Conservation (phyloP, 2,329 filamentous ascomycete species). For the Beauveria sp. region DNA sequence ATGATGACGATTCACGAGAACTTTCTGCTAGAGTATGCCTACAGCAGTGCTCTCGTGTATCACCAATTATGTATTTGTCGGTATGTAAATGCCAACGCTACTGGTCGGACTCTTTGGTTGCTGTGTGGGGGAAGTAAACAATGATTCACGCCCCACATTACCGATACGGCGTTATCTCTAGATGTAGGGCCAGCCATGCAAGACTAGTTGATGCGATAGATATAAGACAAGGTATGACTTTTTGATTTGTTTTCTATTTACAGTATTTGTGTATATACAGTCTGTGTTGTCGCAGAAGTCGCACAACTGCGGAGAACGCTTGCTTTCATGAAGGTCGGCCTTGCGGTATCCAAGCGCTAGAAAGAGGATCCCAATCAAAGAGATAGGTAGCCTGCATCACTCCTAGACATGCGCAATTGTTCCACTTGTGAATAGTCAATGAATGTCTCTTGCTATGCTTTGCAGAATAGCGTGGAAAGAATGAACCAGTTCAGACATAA, state of each 20-base stretch:
- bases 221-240: background rate
- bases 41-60: background rate
- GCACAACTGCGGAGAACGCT: background rate
- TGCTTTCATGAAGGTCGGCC: background rate
- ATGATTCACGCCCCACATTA: conserved; percentile 18
- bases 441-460: background rate
- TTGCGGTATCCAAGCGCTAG: background rate
- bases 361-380: background rate
- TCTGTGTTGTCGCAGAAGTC: background rate
- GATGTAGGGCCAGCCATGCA: background rate
- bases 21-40: background rate
- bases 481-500: conserved; percentile 39
- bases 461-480: background rate
- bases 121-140: conserved; percentile 33
- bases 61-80: background rate
- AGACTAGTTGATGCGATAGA: background rate
- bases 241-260: background rate
- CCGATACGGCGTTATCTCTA: conserved; percentile 15
- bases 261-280: background rate
- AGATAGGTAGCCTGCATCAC: background rate
- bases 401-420: background rate
- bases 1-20: conserved; percentile 25
- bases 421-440: background rate
- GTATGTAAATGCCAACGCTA: background rate
- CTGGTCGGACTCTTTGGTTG: conserved; percentile 23